Base-by-base conservation (phyloP, 163 green algal species). In the Volvox carteri region DNA sequence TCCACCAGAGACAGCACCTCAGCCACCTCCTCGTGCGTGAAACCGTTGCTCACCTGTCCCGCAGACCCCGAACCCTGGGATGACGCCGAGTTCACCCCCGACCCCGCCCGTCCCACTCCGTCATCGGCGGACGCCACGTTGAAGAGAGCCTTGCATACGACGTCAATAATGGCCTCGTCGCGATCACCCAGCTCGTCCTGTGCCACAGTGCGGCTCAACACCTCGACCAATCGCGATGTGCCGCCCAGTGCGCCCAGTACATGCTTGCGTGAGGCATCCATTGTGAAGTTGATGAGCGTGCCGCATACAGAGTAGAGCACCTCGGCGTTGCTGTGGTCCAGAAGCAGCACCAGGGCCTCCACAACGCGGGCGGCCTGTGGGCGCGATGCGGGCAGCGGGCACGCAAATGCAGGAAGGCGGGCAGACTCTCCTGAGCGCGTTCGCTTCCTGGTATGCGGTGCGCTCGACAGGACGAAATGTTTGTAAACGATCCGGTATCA, bases 251-350 rank as follows among this genome's bases (percentile, higher is more conserved):
- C 12, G 0, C 81, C 58, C 33, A 95, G 83, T 72, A 84, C 87
- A 11, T 30, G n/a, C 52, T 77, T 67, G 21, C 41, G 28, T 0
- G 6, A 37, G 25, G 46, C 58, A 54, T 93, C 90, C 30, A 91
- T 88, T 28, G 91, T 92, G 78, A 95, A 91, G 90, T 95, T 95
- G 78, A 94, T 88, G 33, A 95, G 86, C 2, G 87, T 90, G 83
- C 92, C 92, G 73, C 80, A 91, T 62, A 91, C 87, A n/a, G 48
- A 87, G 78, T 91, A 92, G 25, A 95, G 77, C 58, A 95, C 89
- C 72, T 94, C 93, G 12, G 67, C 52, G 86, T 88, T 92, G 87
- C 73, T 86, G 79, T 96, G 94, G 75, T 92, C 91, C 67, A 96
- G 84, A 56, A 96, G 80, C 41, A 93, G 73, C 58, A 93, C 80